Evolutionary conservation across 2,329 filamentous ascomycete genomes (phyloP).

Genomic region (Dryadomyces sulphureus): DNA sequence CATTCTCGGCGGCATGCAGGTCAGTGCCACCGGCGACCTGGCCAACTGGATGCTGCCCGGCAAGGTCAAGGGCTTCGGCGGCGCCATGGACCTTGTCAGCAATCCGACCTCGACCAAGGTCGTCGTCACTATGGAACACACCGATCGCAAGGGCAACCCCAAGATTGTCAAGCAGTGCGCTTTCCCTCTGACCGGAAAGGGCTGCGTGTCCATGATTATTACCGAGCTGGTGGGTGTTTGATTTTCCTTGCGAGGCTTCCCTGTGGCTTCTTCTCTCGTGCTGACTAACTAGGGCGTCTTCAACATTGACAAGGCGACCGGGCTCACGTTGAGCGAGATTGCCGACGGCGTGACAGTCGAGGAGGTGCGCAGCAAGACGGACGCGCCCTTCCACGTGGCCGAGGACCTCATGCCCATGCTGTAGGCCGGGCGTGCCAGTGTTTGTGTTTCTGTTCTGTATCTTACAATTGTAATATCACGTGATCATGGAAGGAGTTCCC

Average conservation of each 20-base stretch:
- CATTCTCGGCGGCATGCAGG: constrained; percentile 84
- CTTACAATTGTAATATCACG: not conserved
- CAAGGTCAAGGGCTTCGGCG: constrained; percentile 86
- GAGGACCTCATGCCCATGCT: constrained; percentile 75
- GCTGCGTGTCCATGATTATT: constrained; percentile 82
- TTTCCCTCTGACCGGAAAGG: constrained; percentile 76
- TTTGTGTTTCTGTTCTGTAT: not conserved
- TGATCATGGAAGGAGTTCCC: not conserved
- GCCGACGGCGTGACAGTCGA: constrained; percentile 83
- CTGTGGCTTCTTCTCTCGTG: not conserved
- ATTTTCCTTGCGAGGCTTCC: not conserved
- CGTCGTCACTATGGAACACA: constrained; percentile 92
- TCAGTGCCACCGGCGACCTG: constrained; percentile 61
- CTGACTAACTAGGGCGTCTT: constrained; percentile 39
- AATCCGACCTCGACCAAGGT: constrained; percentile 80
- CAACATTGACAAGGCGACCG: constrained; percentile 63
- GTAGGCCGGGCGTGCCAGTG: constrained; percentile 18
- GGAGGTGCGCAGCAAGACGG: constrained; percentile 76
- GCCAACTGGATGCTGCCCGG: constrained; percentile 90
- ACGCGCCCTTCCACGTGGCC: constrained; percentile 69
- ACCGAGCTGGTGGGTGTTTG: constrained; percentile 55
- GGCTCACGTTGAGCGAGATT: constrained; percentile 70
- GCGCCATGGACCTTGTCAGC: constrained; percentile 84
- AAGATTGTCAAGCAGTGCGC: constrained; percentile 95
- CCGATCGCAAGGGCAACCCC: constrained; percentile 83